Percentiles rank a stretch among this genome's conserved stretches.
Evolutionary conservation across 2,329 filamentous ascomycete genomes (phyloP).

Genomic region (Cladosporium austrohemisphaericum): DNA sequence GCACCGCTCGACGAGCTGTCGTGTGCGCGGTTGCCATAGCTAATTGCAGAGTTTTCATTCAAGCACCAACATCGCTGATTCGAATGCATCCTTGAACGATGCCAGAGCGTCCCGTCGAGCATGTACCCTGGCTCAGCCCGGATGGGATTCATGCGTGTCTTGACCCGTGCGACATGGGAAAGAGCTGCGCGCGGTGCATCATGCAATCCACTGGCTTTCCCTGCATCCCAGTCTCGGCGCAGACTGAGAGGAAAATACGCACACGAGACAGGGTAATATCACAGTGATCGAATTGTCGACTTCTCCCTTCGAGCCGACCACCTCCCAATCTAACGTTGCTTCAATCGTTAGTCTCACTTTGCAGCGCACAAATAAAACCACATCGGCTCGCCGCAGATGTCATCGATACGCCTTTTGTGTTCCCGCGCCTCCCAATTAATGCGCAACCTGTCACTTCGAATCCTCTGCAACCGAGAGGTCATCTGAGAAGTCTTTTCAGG

Average conservation of each 20-base stretch:
- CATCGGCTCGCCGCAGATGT: slow-evolving; percentile 15
- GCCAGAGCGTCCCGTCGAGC: not conserved
- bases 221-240: not conserved
- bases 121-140: not conserved
- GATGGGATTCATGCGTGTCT: slow-evolving; percentile 11
- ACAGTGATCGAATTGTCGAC: not conserved
- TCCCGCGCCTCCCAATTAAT: not conserved
- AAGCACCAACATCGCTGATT: not conserved
- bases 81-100: slow-evolving; percentile 6
- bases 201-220: not conserved
- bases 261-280: slow-evolving; percentile 5
- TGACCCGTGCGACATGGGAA: slow-evolving; percentile 12
- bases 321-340: not conserved
- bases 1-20: slow-evolving; percentile 9
- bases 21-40: slow-evolving; percentile 12
- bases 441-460: slow-evolving; percentile 9
- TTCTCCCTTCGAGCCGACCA: not conserved
- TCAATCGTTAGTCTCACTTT: not conserved
- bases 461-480: slow-evolving; percentile 7
- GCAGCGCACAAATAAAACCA: slow-evolving; percentile 12
- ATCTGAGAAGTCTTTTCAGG: slow-evolving; percentile 5
- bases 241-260: not conserved
- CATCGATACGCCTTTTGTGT: slow-evolving; percentile 3
- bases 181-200: not conserved
- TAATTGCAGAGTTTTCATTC: slow-evolving; percentile 6